Percentiles rank a stretch among this genome's conserved stretches.
Evolutionary conservation across 2,329 filamentous ascomycete genomes (phyloP).

Genomic region (Clonostachys sp.): DNA sequence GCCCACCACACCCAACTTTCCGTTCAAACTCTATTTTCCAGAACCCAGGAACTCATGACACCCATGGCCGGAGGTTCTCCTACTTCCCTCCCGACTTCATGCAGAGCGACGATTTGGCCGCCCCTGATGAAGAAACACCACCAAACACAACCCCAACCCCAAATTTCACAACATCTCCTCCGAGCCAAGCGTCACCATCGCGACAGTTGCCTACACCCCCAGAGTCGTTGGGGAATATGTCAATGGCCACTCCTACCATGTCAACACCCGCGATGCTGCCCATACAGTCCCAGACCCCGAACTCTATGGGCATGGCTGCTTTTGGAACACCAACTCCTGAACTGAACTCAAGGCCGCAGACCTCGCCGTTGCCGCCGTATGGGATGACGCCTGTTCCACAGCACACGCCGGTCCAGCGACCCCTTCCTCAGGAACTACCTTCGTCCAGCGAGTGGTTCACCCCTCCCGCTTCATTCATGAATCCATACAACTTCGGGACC

Average conservation of each 20-base stretch:
- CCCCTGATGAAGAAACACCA: constrained; percentile 25
- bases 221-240: constrained; percentile 30
- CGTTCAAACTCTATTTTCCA: constrained; percentile 64
- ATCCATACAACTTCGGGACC: constrained; percentile 43
- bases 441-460: constrained; percentile 47
- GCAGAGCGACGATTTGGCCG: constrained; percentile 19
- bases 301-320: background rate
- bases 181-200: constrained; percentile 16
- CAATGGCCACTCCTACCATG: constrained; percentile 21
- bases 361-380: constrained; percentile 3
- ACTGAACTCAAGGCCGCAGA: background rate
- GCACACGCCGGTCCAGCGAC: constrained; percentile 28
- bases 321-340: background rate
- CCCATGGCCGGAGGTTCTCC: constrained; percentile 53
- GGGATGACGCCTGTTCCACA: constrained; percentile 20
- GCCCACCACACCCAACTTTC: constrained; percentile 48
- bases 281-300: constrained; percentile 9
- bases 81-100: constrained; percentile 57
- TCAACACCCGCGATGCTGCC: constrained; percentile 31
- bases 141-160: constrained; percentile 20
- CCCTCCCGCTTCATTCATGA: constrained; percentile 46
- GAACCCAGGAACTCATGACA: constrained; percentile 49
- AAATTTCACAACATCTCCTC: constrained; percentile 15
- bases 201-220: constrained; percentile 35
- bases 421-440: constrained; percentile 27